Evolutionary conservation across 805 yeast genomes (phyloP).

Genomic region (Ogataea naganishii): DNA sequence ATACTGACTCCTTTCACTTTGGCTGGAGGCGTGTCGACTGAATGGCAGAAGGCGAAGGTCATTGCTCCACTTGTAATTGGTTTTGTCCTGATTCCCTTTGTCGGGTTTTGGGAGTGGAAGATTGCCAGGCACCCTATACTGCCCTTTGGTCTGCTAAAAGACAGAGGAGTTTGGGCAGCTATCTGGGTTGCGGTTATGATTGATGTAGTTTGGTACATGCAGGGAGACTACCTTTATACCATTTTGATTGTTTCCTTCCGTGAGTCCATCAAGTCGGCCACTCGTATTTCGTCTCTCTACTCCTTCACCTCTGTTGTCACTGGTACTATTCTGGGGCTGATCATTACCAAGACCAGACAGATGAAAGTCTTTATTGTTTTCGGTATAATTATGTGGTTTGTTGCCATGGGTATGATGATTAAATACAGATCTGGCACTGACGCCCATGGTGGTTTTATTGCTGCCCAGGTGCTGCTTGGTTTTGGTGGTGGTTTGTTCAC

Average conservation of each 20-base stretch:
- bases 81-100: slow-evolving; percentile 47
- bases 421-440: slow-evolving; percentile 42
- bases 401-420: slow-evolving; percentile 52
- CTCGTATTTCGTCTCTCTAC: slow-evolving; percentile 52
- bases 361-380: slow-evolving; percentile 51
- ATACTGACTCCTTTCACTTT: slow-evolving; percentile 66
- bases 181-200: slow-evolving; percentile 47
- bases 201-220: slow-evolving; percentile 60
- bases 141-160: slow-evolving; percentile 50
- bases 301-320: slow-evolving; percentile 57
- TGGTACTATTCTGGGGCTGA: slow-evolving; percentile 51
- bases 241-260: slow-evolving; percentile 57
- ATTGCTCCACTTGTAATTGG: slow-evolving; percentile 70
- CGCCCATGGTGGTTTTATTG: slow-evolving; percentile 52
- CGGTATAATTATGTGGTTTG: slow-evolving; percentile 51
- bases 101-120: slow-evolving; percentile 49
- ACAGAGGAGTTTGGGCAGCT: slow-evolving; percentile 74
- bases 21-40: slow-evolving; percentile 51
- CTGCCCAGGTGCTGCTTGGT: slow-evolving; percentile 55
- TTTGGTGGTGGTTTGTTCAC: slow-evolving; percentile 71
- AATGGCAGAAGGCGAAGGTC: slow-evolving; percentile 54
- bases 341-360: slow-evolving; percentile 39
- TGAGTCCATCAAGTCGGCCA: slow-evolving; percentile 53
- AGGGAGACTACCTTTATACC: slow-evolving; percentile 59
- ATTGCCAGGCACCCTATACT: slow-evolving; percentile 53